Evolutionary conservation across 768 basidiomycete genomes (phyloP).

Genomic region (Hericium coralloides): DNA sequence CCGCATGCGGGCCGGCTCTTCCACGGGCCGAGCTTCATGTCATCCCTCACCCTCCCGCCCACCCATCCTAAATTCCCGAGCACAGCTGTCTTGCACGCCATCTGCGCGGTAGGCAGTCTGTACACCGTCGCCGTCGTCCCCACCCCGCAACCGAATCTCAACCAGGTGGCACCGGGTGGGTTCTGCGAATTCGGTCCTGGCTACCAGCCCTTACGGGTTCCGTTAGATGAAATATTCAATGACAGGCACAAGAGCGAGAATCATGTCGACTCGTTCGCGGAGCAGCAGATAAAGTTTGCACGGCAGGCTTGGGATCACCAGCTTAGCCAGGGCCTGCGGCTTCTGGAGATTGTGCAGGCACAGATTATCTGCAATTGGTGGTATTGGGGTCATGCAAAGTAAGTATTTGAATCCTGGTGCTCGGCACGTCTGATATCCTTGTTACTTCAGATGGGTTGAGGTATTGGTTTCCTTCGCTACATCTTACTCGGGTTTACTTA

Average conservation of each 20-base stretch:
- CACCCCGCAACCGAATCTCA: constrained; percentile 33
- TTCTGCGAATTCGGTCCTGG: background rate
- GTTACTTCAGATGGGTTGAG: constrained; percentile 55
- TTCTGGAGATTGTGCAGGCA: constrained; percentile 26
- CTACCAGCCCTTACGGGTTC: background rate
- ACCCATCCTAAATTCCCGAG: constrained; percentile 68
- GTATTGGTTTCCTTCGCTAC: constrained; percentile 24
- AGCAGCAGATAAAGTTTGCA: constrained; percentile 13
- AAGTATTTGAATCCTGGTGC: constrained; percentile 12
- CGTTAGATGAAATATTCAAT: constrained; percentile 17
- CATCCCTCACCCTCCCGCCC: constrained; percentile 53
- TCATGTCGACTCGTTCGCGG: constrained; percentile 14
- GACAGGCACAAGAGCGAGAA: constrained; percentile 9
- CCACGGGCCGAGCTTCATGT: constrained; percentile 57
- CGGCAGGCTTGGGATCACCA: constrained; percentile 7
- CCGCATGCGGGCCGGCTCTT: constrained; percentile 67
- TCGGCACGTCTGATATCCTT: background rate
- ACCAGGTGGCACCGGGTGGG: constrained; percentile 32
- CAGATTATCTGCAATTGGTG: constrained; percentile 60
- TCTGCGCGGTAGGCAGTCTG: constrained; percentile 71
- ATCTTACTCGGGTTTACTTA: background rate
- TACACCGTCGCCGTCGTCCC: constrained; percentile 64
- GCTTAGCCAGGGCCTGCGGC: constrained; percentile 3
- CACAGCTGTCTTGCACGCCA: constrained; percentile 69
- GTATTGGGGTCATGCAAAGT: constrained; percentile 69